phyloP scores from a whole-genome alignment of 257 asterid species.

The Solanum bulbocastanum region DNA sequence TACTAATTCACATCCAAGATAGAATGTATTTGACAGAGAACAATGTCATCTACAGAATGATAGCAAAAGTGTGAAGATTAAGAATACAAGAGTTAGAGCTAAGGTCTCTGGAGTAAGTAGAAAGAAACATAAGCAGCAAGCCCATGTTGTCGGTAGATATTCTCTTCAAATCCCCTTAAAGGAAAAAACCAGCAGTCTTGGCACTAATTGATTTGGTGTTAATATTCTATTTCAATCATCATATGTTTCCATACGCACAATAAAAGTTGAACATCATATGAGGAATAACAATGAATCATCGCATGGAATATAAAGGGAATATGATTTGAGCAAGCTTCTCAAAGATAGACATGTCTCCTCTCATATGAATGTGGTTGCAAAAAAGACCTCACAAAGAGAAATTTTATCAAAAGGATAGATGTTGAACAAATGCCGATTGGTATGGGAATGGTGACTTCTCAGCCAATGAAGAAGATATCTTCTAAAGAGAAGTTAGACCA shows the following conservation, averaged over 20 bases:
- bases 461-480: background rate
- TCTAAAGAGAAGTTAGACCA: too few species aligned
- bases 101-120: background rate
- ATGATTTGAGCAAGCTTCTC: constrained; percentile 17
- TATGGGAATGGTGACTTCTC: background rate
- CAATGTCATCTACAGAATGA: background rate
- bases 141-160: background rate
- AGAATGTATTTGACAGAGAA: background rate
- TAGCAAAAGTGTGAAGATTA: background rate
- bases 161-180: background rate
- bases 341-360: constrained; percentile 17
- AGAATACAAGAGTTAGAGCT: background rate
- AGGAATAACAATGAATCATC: background rate
- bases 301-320: background rate
- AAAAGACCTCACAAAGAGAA: constrained; percentile 14
- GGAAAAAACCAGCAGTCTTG: background rate
- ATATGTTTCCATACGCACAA: background rate
- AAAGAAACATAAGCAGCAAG: background rate
- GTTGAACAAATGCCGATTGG: background rate
- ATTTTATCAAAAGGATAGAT: background rate
- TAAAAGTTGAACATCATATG: constrained; percentile 4
- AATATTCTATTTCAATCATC: constrained; percentile 4
- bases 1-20: background rate
- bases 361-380: background rate
- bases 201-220: background rate